These are phyloP conservation scores for Knoxdaviesia proteae DNA, from an alignment of 2,329 filamentous ascomycete species.

Conservation along the genomic window DNA sequence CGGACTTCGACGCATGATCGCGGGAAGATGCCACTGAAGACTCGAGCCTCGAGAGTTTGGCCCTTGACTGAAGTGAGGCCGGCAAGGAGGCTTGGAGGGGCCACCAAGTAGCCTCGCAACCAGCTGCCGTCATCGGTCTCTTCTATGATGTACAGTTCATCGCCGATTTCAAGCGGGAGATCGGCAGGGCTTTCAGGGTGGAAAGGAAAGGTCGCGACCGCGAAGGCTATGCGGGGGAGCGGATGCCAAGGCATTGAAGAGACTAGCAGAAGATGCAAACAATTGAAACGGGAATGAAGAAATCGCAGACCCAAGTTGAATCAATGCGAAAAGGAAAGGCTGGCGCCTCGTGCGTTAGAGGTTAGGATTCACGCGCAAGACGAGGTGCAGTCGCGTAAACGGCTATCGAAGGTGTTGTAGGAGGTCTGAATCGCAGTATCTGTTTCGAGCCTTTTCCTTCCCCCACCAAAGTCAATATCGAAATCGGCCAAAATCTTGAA, in stretches of 20 bases:
- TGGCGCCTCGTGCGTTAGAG: no score
- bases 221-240: conserved; percentile 91
- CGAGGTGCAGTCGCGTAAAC: no score
- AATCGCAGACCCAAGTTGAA: no score
- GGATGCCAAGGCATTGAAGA: conserved; percentile 82
- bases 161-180: conserved; percentile 87
- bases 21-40: conserved; percentile 97
- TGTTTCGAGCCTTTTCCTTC: no score
- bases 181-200: conserved; percentile 70
- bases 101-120: conserved; percentile 89
- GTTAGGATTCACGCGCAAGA: no score
- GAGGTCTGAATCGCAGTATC: no score
- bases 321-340: no score
- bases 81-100: conserved; percentile 78
- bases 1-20: conserved; percentile 85
- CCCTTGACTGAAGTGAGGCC: conserved; percentile 80
- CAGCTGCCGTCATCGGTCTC: conserved; percentile 81
- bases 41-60: conserved; percentile 81
- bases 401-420: no score
- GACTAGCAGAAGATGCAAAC: not conserved
- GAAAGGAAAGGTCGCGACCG: conserved; percentile 89
- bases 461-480: no score
- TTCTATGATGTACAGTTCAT: conserved; percentile 97
- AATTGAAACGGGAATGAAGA: no score
- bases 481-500: no score